Base-by-base conservation (phyloP, 1,139 yeast genomes). In the Keqinozyma sinolaborantium region DNA sequence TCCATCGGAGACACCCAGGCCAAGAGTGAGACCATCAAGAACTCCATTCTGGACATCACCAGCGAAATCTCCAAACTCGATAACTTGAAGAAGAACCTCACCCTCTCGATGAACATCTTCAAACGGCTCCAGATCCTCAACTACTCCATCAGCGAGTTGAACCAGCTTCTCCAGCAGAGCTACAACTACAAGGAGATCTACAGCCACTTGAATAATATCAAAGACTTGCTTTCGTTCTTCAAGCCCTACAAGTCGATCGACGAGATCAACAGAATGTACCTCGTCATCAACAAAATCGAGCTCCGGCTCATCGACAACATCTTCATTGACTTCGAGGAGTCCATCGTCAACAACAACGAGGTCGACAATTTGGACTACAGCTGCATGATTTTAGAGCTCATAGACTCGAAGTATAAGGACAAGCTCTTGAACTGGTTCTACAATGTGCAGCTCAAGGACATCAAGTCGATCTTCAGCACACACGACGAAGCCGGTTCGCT, bases 401-500 rank as follows among this genome's bases (percentile, higher is more conserved):
- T 85, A 19, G 90, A 85, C 21, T 54, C 62, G 2, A 70, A 77
- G 29, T 73, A 80, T 39, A 77, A 77, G 40, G 77, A 74, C 31
- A 76, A 81, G 45, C 61, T 90, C 26, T 60, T 80, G 12, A 74
- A 73, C 30, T 86, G 95, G 94, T 86, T 83, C 56, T 75, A 85
- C 39, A 77, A 76, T 40, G 66, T 70, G 25, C 81, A 83, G 41
- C 66, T 92, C 34, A 73, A 74, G 43, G 97, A 90, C 48, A 79
- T 92, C 35, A 73, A 74, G 26, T 64, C 76, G 15, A 86, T 92
- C 10, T 92, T 92, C 58, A 74, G 77, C 34, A 70, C 79, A 18
- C 69, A 77, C 13, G 97, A 88, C 45, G 98, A 90, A 56, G 97
- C 98, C 0, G 97, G 97, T 1, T 83, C 95, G 2, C 61, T 92